Conservation (phyloP, 1,284 basidiomycete genomes). For the Ustilago xerochloae region DNA sequence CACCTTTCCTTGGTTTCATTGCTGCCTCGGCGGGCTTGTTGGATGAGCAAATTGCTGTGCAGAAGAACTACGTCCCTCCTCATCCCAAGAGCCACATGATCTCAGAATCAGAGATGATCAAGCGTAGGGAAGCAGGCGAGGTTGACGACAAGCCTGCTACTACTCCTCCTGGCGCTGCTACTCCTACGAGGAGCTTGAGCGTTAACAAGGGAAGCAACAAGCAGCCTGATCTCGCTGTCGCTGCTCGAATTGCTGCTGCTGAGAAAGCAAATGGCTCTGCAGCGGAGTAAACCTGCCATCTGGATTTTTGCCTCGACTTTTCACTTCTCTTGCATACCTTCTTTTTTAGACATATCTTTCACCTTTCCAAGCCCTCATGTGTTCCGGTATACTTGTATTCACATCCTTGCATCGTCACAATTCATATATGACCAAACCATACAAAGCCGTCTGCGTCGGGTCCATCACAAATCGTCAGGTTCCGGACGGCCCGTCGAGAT, state of each 20-base stretch:
- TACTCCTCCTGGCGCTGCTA: conserved; percentile 50
- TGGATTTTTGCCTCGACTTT: background rate
- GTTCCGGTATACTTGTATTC: conserved; percentile 28
- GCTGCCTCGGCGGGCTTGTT: conserved; percentile 82
- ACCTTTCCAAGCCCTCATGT: conserved; percentile 4
- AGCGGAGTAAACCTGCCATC: too few relatives aligned
- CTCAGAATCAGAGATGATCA: conserved; percentile 52
- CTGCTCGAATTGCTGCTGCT: conserved; percentile 45
- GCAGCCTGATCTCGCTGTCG: conserved; percentile 37
- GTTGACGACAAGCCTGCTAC: conserved; percentile 47
- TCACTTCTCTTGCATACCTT: conserved; percentile 3
- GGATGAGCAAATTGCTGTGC: conserved; percentile 79
- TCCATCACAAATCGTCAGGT: too few relatives aligned
- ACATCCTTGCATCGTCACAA: conserved; percentile 23
- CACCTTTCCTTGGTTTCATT: conserved; percentile 95
- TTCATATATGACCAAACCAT: conserved; percentile 3
- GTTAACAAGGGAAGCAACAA: conserved; percentile 29
- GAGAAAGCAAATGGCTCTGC: conserved; percentile 42
- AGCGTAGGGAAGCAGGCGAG: conserved; percentile 44
- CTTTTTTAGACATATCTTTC: conserved; percentile 10
- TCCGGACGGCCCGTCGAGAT: too few relatives aligned
- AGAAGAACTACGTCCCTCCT: conserved; percentile 73
- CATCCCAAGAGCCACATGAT: conserved; percentile 70
- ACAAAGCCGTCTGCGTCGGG: too few relatives aligned
- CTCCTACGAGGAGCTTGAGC: conserved; percentile 44